Percentiles rank a stretch among this genome's conserved stretches.
Evolutionary conservation across 2,329 filamentous ascomycete genomes (phyloP).

Genomic region (Blastomyces parvus): DNA sequence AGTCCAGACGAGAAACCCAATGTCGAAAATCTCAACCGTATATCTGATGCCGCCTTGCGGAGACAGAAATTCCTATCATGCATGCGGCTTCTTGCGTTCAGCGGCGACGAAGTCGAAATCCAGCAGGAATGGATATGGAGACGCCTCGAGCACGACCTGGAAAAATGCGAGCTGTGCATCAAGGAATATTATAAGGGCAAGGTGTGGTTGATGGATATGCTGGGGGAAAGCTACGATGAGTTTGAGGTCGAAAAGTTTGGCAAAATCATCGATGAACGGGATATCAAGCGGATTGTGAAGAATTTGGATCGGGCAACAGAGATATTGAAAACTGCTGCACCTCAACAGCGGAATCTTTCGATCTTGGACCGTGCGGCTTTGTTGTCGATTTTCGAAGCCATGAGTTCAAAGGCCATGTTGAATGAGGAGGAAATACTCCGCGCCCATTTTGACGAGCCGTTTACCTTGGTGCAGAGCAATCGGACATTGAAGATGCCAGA

Average conservation of each 20-base stretch:
- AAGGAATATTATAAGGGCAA: slow-evolving; percentile 65
- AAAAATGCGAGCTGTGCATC: slow-evolving; percentile 59
- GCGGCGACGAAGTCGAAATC: slow-evolving; percentile 49
- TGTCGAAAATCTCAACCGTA: slow-evolving; percentile 30
- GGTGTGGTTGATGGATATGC: slow-evolving; percentile 50
- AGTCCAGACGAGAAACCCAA: slow-evolving; percentile 40
- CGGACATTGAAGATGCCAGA: slow-evolving; percentile 67
- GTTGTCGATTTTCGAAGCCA: slow-evolving; percentile 74
- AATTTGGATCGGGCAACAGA: slow-evolving; percentile 50
- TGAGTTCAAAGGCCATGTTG: slow-evolving; percentile 76
- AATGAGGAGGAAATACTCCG: slow-evolving; percentile 44
- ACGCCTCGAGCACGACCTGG: slow-evolving; percentile 51
- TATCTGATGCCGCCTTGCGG: slow-evolving; percentile 48
- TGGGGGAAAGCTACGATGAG: slow-evolving; percentile 48
- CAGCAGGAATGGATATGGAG: slow-evolving; percentile 52
- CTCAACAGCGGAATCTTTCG: slow-evolving; percentile 42
- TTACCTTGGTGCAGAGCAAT: slow-evolving; percentile 67
- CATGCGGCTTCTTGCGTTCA: slow-evolving; percentile 59
- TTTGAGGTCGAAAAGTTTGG: slow-evolving; percentile 43
- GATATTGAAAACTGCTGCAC: slow-evolving; percentile 44
- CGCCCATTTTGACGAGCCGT: slow-evolving; percentile 68
- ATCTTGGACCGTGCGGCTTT: slow-evolving; percentile 52
- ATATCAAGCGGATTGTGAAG: slow-evolving; percentile 52
- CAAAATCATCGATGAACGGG: slow-evolving; percentile 49
- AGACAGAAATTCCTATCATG: slow-evolving; percentile 57